Percentiles rank a stretch among this genome's conserved stretches.
These are phyloP conservation scores for Peterozyma xylosa DNA, from an alignment of 805 yeast species.

Conservation along the genomic window DNA sequence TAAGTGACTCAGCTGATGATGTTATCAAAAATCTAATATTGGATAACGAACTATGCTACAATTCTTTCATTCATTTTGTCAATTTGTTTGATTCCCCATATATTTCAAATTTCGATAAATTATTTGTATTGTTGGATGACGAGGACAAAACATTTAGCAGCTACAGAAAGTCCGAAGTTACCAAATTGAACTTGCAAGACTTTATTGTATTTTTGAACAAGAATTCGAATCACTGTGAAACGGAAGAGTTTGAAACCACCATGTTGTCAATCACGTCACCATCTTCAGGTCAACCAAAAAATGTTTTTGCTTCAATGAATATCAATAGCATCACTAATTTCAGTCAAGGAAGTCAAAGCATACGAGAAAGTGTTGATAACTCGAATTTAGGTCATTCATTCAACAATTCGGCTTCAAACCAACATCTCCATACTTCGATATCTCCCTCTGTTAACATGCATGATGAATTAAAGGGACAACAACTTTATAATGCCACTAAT, in stretches of 20 bases:
- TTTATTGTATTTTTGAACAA: not conserved
- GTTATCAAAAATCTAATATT: conserved; percentile 7
- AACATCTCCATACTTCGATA: not conserved
- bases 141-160: no score
- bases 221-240: not conserved
- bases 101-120: conserved; percentile 17
- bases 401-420: not conserved
- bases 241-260: not conserved
- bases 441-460: not conserved
- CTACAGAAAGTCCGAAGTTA: not conserved
- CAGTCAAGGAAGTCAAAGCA: not conserved
- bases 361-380: not conserved
- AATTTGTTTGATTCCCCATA: conserved; percentile 25
- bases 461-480: not conserved
- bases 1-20: conserved; percentile 6
- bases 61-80: conserved; percentile 22
- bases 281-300: not conserved
- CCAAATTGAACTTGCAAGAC: not conserved
- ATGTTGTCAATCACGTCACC: not conserved
- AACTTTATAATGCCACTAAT: no score
- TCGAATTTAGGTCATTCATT: not conserved
- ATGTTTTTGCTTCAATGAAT: not conserved
- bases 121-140: conserved; percentile 4
- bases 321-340: conserved; percentile 1
- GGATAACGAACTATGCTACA: conserved; percentile 13